These are phyloP conservation scores for Austroboletus eburneus DNA, from an alignment of 768 basidiomycete genomes.

Conservation along the genomic window DNA sequence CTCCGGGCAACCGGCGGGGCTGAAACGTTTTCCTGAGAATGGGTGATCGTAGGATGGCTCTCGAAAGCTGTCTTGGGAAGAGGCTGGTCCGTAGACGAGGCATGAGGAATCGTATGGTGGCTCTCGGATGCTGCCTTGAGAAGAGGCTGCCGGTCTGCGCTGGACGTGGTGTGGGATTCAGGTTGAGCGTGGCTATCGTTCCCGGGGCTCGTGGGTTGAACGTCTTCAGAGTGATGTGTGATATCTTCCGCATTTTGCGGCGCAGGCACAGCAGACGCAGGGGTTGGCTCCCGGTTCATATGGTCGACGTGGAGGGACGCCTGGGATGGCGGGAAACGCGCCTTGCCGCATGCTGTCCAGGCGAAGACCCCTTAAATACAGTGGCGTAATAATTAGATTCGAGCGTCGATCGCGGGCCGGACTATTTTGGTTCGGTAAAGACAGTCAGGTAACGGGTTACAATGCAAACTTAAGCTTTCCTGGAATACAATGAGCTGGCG, in stretches of 20 bases:
- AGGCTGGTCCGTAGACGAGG: no score
- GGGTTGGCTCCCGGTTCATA: constrained; percentile 15
- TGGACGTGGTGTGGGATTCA: neutral
- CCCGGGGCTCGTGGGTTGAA: neutral
- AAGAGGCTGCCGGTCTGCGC: constrained; percentile 7
- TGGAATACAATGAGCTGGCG: no score
- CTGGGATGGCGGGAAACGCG: neutral
- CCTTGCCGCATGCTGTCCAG: constrained; percentile 1
- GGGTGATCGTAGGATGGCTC: no score
- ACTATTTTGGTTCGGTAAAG: neutral
- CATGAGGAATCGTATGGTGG: neutral
- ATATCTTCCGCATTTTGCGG: neutral
- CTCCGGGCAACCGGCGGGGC: constrained; percentile 8
- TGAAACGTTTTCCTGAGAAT: constrained; percentile 3
- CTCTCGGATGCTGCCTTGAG: constrained; percentile 8
- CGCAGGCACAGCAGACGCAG: neutral
- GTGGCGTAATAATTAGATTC: no score
- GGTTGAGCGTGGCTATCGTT: constrained; percentile 1
- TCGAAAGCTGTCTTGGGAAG: no score
- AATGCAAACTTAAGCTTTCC: no score
- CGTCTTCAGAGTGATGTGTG: constrained; percentile 2
- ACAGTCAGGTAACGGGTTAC: neutral
- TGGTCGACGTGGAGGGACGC: neutral
- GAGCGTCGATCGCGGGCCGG: neutral
- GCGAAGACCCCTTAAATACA: neutral